phyloP scores from a whole-genome alignment of 768 basidiomycete genomes.

The Suillus cothurnatus region DNA sequence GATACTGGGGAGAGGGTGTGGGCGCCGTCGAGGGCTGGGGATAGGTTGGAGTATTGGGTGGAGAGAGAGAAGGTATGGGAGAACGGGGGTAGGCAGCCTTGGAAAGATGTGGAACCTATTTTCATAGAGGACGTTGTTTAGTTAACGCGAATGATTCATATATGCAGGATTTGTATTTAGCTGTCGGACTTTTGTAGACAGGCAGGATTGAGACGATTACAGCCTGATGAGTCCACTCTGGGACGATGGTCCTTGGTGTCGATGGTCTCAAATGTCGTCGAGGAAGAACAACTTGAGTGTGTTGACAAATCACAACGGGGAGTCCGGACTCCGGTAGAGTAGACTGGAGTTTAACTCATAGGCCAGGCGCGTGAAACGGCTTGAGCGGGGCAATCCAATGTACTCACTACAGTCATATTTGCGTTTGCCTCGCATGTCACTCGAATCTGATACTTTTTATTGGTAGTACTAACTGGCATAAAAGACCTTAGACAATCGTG shows the following conservation, averaged over 20 bases:
- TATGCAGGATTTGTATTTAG: background rate
- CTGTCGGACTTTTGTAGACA: background rate
- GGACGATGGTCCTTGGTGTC: too few relatives aligned
- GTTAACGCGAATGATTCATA: background rate
- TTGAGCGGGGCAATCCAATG: too few relatives aligned
- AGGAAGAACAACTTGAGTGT: too few relatives aligned
- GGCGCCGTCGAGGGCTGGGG: slow-evolving; percentile 59
- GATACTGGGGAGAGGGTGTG: slow-evolving; percentile 93
- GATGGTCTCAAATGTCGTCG: too few relatives aligned
- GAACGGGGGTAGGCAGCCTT: slow-evolving; percentile 37
- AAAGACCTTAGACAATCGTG: background rate
- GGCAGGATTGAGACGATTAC: background rate
- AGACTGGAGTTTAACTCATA: too few relatives aligned
- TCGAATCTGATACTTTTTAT: too few relatives aligned
- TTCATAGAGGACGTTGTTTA: slow-evolving; percentile 63
- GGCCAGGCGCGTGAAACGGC: too few relatives aligned
- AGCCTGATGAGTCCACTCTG: background rate
- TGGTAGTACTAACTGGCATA: background rate
- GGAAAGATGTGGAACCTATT: slow-evolving; percentile 78
- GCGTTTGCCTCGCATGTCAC: too few relatives aligned
- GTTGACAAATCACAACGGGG: too few relatives aligned
- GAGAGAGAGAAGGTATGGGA: slow-evolving; percentile 71
- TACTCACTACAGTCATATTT: too few relatives aligned
- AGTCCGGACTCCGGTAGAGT: too few relatives aligned
- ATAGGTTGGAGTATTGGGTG: slow-evolving; percentile 78